Evolutionary conservation across 164 flowering plant species (phyloP), one percentile per base, ranked within the genome.

Genomic region (Vitis riparia): DNA sequence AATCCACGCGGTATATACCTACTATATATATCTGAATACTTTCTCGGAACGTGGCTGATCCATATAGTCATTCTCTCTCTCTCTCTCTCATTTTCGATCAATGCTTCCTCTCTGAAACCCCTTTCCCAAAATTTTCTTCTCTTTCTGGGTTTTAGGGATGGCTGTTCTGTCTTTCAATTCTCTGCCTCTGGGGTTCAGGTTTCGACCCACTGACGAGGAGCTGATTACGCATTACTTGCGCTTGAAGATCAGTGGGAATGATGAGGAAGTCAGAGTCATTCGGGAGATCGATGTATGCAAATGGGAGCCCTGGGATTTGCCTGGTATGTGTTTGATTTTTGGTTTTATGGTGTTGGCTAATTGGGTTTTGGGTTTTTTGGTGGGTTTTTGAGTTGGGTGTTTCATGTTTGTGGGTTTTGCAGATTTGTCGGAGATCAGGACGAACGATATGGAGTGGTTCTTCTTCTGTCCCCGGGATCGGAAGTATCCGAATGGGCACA

Each of bases 221-320:
- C 82, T 91, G 47, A 70, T 91, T 2, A 71, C 68, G 49, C 79
- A 72, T 69, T 90, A 88, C 64, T 74, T 90, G 19, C 69, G 83
- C 5, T 44, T 47, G 11, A 90, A 90, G 75, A 88, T 86, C 76
- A 83, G 76, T 37, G 91, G 91, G 27, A 55, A 59, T 1, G 69
- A 77, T 11, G 55, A 71, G 0, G 81, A 70, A 0, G 88, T 87
- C 9, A 12, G 62, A 11, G 83, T 80, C 44, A 89, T 91, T 53
- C 80, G 80, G 1, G 94, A 89, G 58, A 63, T 91, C 17, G 90
- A 88, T 73, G 82, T 91, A 60, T 89, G 89, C 49, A 89, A 86
- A 68, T 78, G 80, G 76, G 94, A 91, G 76, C 97, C 97, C 13
- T 91, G 94, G 94, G 94, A 91, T 62, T 81, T 91, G 59, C 94